These are phyloP conservation scores for Sugiyamaella chiloensis DNA, from an alignment of 805 yeast genomes.

Conservation along the genomic window DNA sequence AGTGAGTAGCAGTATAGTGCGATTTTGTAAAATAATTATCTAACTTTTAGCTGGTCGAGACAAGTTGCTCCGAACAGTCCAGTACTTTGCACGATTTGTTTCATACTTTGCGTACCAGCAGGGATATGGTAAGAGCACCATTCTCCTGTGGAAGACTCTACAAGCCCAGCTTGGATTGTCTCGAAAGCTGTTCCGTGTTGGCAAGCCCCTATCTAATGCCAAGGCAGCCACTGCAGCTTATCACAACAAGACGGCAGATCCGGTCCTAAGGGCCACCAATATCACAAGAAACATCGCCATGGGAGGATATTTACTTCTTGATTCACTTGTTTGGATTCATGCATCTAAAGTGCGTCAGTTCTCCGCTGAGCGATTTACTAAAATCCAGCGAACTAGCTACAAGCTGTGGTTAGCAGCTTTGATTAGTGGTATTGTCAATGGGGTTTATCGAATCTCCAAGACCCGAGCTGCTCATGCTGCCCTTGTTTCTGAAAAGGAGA, in stretches of 20 bases:
- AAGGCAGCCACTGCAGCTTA: conserved; percentile 64
- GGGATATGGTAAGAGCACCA: conserved; percentile 49
- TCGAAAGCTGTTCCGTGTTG: conserved; percentile 79
- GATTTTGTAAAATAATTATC: neutral
- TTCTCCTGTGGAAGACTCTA: conserved; percentile 51
- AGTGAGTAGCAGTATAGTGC: conserved; percentile 11
- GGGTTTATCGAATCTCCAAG: conserved; percentile 43
- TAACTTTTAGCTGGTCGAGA: conserved; percentile 61
- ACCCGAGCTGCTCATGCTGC: conserved; percentile 38
- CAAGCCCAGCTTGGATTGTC: conserved; percentile 63
- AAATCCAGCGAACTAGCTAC: conserved; percentile 50
- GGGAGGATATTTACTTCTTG: conserved; percentile 36
- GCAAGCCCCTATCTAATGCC: conserved; percentile 71
- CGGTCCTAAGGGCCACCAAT: conserved; percentile 45
- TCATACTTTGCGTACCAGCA: conserved; percentile 56
- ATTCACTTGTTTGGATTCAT: conserved; percentile 34
- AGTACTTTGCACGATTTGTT: conserved; percentile 74
- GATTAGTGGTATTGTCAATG: conserved; percentile 57
- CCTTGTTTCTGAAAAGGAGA: conserved; percentile 39
- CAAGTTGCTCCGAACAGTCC: conserved; percentile 72
- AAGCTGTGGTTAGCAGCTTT: conserved; percentile 78
- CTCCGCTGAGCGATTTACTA: conserved; percentile 19
- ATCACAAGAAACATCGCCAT: conserved; percentile 35
- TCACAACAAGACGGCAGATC: conserved; percentile 69
- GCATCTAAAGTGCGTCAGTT: conserved; percentile 35